Percentiles rank a stretch among this genome's conserved stretches.
Conservation (phyloP, 768 basidiomycete species). For the Lactarius tabidus region DNA sequence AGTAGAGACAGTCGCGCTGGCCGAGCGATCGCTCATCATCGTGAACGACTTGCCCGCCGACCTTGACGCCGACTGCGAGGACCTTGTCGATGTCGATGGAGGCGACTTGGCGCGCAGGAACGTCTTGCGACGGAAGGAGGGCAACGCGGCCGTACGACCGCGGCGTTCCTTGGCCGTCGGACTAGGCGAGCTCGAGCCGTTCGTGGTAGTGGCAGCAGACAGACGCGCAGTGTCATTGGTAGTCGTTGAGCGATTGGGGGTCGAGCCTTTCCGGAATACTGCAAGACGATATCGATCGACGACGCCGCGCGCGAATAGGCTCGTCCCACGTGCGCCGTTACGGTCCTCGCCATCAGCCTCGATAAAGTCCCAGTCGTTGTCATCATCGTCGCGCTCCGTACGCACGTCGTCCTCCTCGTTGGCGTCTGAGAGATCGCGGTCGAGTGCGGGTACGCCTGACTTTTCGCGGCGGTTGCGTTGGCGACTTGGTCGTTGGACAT, state of each 20-base stretch:
- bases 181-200: slow-evolving; percentile 42
- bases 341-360: slow-evolving; percentile 77
- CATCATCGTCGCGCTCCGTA: slow-evolving; percentile 52
- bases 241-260: slow-evolving; percentile 46
- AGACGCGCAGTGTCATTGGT: slow-evolving; percentile 44
- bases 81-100: slow-evolving; percentile 41
- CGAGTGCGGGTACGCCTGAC: slow-evolving; percentile 77
- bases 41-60: slow-evolving; percentile 35
- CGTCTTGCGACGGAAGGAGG: slow-evolving; percentile 68
- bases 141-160: slow-evolving; percentile 63
- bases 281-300: slow-evolving; percentile 83
- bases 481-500: slow-evolving; percentile 27
- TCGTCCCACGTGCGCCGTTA: slow-evolving; percentile 75
- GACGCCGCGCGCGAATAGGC: slow-evolving; percentile 86
- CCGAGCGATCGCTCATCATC: slow-evolving; percentile 41
- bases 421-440: slow-evolving; percentile 61
- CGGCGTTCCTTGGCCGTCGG: slow-evolving; percentile 55
- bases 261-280: slow-evolving; percentile 81
- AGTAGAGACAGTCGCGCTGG: slow-evolving; percentile 42
- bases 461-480: slow-evolving; percentile 63
- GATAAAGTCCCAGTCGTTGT: slow-evolving; percentile 91
- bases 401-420: slow-evolving; percentile 41
- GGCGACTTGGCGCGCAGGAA: slow-evolving; percentile 75
- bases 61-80: slow-evolving; percentile 32
- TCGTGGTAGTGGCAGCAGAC: slow-evolving; percentile 29